Conservation (phyloP, 2,329 filamentous ascomycete species). For the Ascochyta lentis region DNA sequence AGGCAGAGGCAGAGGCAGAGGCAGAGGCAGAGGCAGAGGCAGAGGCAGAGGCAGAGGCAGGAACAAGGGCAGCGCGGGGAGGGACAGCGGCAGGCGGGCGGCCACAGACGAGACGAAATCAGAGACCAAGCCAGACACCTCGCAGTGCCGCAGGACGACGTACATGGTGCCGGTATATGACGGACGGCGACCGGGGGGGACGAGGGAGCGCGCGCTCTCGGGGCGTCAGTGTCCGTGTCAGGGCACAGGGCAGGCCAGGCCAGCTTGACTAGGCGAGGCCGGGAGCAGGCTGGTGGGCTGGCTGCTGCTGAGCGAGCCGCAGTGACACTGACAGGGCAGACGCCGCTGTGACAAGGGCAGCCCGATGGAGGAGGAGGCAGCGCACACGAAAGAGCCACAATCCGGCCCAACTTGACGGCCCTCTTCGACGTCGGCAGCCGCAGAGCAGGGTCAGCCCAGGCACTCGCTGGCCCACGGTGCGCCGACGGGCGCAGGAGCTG, state of each 20-base stretch:
- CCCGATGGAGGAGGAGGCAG: not conserved
- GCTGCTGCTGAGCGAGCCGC: not conserved
- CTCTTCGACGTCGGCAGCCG: slow-evolving; percentile 10
- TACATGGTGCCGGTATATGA: slow-evolving; percentile 38
- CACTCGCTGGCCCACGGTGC: slow-evolving; percentile 14
- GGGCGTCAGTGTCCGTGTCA: not conserved
- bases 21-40: slow-evolving; percentile 11
- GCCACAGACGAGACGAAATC: slow-evolving; percentile 1
- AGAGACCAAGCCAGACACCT: slow-evolving; percentile 30
- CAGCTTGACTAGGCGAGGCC: too few relatives aligned
- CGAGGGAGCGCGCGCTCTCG: not conserved
- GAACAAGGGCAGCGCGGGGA: too few relatives aligned
- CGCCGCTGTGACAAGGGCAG: not conserved
- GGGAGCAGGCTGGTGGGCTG: slow-evolving; percentile 10
- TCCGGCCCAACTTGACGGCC: slow-evolving; percentile 9
- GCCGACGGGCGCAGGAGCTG: slow-evolving; percentile 18
- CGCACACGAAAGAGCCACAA: not conserved
- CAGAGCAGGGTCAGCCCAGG: slow-evolving; percentile 24
- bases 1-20: slow-evolving; percentile 16
- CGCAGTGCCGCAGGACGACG: slow-evolving; percentile 38
- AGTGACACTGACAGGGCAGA: too few relatives aligned
- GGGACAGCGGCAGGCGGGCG: too few relatives aligned
- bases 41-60: too few relatives aligned
- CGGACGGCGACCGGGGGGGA: slow-evolving; percentile 2
- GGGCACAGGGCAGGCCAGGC: not conserved